These are phyloP conservation scores for Patellaria atrata DNA, from an alignment of 495 filamentous ascomycete genomes.

Conservation along the genomic window DNA sequence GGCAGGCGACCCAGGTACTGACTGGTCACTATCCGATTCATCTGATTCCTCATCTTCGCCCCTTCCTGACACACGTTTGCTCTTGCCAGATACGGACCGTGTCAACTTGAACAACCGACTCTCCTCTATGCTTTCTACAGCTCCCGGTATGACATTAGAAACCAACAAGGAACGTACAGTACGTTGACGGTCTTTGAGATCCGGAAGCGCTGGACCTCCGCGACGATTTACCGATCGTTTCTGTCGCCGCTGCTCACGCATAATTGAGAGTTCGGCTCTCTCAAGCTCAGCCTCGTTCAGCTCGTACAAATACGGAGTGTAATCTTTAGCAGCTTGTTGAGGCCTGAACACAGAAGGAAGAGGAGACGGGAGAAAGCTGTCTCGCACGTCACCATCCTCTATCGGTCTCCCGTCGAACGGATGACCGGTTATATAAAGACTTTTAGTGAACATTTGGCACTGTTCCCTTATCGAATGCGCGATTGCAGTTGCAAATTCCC, in stretches of 20 bases:
- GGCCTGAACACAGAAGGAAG: constrained; percentile 72
- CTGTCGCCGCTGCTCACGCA: constrained; percentile 81
- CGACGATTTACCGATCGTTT: constrained; percentile 89
- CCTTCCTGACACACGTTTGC: constrained; percentile 34
- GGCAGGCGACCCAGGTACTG: constrained; percentile 46
- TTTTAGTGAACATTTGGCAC: constrained; percentile 81
- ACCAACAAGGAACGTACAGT: constrained; percentile 85
- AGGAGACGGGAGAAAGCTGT: constrained; percentile 76
- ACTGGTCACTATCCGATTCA: constrained; percentile 41
- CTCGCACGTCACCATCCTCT: constrained; percentile 74
- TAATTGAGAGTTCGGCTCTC: constrained; percentile 78
- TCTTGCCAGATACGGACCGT: constrained; percentile 40
- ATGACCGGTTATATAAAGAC: constrained; percentile 83
- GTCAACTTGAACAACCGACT: constrained; percentile 69
- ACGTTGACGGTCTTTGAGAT: constrained; percentile 85
- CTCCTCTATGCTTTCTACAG: constrained; percentile 64
- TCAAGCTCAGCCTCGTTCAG: constrained; percentile 80
- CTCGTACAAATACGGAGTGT: constrained; percentile 83
- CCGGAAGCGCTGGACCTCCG: constrained; percentile 85
- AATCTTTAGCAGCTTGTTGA: constrained; percentile 82
- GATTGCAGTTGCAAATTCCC: constrained; percentile 94
- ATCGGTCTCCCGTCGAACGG: constrained; percentile 89
- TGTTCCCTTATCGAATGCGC: constrained; percentile 96
- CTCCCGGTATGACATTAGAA: constrained; percentile 79
- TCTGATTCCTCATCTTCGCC: constrained; percentile 74